Conservation (phyloP, 495 filamentous ascomycete species). For the Copromyces sp. region DNA sequence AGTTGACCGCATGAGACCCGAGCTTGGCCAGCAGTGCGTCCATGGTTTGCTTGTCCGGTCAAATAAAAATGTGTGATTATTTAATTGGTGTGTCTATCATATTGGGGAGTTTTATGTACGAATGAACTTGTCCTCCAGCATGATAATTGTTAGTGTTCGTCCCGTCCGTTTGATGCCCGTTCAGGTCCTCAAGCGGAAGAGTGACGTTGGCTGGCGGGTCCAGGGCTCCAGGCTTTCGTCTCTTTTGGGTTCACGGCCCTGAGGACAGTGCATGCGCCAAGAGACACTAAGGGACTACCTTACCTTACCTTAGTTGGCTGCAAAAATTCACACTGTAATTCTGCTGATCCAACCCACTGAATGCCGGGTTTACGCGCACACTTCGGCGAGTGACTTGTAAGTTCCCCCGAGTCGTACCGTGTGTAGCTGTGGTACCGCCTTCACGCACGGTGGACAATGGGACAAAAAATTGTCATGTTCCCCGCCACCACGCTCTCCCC, state of each 20-base stretch:
- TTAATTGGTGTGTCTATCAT: not conserved
- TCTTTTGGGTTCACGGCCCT: not conserved
- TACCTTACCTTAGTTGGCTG: too few species aligned
- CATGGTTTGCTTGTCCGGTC: slow-evolving; percentile 42
- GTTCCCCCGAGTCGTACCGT: not conserved
- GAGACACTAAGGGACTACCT: not conserved
- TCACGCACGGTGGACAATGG: not conserved
- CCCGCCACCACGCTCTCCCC: slow-evolving; percentile 13
- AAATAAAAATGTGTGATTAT: not conserved
- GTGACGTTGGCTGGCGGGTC: not conserved
- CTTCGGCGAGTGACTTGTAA: not conserved
- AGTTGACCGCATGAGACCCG: slow-evolving; percentile 71
- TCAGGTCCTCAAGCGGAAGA: not conserved
- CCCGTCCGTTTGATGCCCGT: not conserved
- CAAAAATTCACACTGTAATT: not conserved
- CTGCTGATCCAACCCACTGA: not conserved
- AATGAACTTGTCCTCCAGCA: not conserved
- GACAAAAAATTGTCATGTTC: slow-evolving; percentile 9
- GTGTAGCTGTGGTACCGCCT: not conserved
- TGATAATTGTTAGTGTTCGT: not conserved
- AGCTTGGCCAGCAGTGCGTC: slow-evolving; percentile 66
- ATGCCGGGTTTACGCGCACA: not conserved
- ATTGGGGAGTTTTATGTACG: not conserved
- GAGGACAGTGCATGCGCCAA: not conserved
- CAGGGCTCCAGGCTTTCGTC: not conserved